phyloP scores from a whole-genome alignment of 306 rosid genomes.

The Trichosanthes truncata region DNA sequence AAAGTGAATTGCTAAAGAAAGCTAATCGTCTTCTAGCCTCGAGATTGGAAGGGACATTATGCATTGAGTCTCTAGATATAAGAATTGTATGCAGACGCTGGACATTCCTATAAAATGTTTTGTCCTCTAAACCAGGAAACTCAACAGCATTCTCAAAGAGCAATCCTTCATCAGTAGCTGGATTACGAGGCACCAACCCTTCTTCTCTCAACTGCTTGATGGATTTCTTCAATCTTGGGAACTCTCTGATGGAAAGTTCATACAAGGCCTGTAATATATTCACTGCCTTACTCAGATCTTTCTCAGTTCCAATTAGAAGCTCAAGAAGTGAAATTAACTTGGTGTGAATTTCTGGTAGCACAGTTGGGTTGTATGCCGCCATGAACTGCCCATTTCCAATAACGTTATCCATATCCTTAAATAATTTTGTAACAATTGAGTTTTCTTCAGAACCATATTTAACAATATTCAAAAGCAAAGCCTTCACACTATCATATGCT shows the following conservation, averaged over 20 bases:
- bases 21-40: conserved; percentile 85
- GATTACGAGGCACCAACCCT: conserved; percentile 44
- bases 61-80: conserved; percentile 80
- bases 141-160: conserved; percentile 60
- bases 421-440: conserved; percentile 38
- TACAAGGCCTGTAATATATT: conserved; percentile 74
- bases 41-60: conserved; percentile 62
- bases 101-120: conserved; percentile 39
- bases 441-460: conserved; percentile 42
- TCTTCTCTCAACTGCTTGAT: conserved; percentile 30
- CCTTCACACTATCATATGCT: conserved; percentile 73
- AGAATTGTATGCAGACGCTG: conserved; percentile 73
- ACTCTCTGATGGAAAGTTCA: conserved; percentile 59
- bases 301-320: conserved; percentile 37
- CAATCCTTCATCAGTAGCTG: conserved; percentile 37
- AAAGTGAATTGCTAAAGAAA: conserved; percentile 86
- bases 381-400: conserved; percentile 36
- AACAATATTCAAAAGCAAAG: conserved; percentile 36
- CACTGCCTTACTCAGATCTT: conserved; percentile 42
- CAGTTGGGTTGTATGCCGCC: conserved; percentile 26
- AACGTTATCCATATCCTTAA: conserved; percentile 33
- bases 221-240: conserved; percentile 49
- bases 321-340: conserved; percentile 56
- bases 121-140: conserved; percentile 58
- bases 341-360: conserved; percentile 49